phyloP scores from a whole-genome alignment of 169 alveolate genomes.

The Toxoplasma gondii region DNA sequence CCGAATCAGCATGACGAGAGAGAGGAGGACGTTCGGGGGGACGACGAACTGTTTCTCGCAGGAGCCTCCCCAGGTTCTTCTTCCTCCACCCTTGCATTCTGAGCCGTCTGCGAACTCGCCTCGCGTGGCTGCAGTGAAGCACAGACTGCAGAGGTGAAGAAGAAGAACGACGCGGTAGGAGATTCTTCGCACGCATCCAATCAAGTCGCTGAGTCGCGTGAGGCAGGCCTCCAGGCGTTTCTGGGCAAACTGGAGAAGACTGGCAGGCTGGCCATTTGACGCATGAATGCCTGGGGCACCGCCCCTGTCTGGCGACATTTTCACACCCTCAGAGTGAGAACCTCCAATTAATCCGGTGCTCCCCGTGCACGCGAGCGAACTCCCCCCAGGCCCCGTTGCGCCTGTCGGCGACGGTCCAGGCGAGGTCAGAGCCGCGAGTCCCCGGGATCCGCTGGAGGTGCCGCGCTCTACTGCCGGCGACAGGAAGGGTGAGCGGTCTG shows the following conservation, averaged over 20 bases:
- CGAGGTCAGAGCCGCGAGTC: no score
- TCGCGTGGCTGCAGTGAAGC: conserved; percentile 27
- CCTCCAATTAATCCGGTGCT: no score
- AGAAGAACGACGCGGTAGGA: neutral
- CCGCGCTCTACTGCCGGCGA: no score
- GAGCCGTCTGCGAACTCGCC: neutral
- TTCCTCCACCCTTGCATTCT: neutral
- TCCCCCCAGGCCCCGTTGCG: no score
- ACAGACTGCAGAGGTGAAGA: conserved; percentile 34
- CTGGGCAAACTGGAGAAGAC: neutral
- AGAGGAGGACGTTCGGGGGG: conserved; percentile 35
- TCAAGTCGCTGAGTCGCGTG: neutral
- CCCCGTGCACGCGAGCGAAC: no score
- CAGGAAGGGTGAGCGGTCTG: no score
- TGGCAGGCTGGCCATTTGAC: no score
- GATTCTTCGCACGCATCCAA: neutral
- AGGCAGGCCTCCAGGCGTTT: neutral
- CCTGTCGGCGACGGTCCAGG: no score
- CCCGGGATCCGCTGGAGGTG: no score
- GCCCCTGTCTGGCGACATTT: no score
- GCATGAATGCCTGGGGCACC: no score
- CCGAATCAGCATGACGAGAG: conserved; percentile 36
- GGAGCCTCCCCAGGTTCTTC: neutral
- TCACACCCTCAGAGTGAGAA: no score
- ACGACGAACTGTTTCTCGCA: neutral